phyloP scores from a whole-genome alignment of 2,329 filamentous ascomycete genomes.

The Alternaria triticina region DNA sequence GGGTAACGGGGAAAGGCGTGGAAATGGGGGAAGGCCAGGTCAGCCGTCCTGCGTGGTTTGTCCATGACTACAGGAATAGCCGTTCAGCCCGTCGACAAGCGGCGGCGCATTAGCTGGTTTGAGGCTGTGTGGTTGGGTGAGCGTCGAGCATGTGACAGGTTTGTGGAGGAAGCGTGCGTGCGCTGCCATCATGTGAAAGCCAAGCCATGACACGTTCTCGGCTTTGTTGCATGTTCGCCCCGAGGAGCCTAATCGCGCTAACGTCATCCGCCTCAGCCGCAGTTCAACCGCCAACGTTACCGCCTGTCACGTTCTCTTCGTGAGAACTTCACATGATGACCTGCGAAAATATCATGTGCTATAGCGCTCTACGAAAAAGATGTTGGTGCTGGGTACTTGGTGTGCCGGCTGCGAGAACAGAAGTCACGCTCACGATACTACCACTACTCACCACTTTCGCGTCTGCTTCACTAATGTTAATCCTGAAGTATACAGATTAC shows the following conservation, averaged over 20 bases:
- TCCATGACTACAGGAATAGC: constrained; percentile 16
- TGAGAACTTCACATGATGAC: neutral
- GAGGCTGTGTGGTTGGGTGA: constrained; percentile 23
- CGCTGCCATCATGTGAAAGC: constrained; percentile 25
- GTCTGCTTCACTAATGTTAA: no score
- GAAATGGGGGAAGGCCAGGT: neutral
- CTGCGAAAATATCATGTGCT: neutral
- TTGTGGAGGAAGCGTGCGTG: constrained; percentile 13
- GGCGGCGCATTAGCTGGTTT: constrained; percentile 20
- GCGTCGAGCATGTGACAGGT: constrained; percentile 31
- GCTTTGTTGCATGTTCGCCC: constrained; percentile 12
- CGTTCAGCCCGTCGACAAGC: constrained; percentile 22
- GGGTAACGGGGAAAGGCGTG: neutral
- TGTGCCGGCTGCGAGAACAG: no score
- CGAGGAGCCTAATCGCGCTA: neutral
- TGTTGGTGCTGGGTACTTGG: no score
- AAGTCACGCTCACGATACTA: no score
- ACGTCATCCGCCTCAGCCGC: constrained; percentile 1
- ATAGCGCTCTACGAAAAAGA: no score
- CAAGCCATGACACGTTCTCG: constrained; percentile 21
- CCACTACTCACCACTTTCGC: no score
- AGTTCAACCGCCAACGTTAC: neutral
- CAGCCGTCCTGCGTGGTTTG: constrained; percentile 17
- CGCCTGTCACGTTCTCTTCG: neutral
- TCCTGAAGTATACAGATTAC: no score